Conservation (phyloP, 2,329 filamentous ascomycete genomes). For the Aureobasidium sp. region DNA sequence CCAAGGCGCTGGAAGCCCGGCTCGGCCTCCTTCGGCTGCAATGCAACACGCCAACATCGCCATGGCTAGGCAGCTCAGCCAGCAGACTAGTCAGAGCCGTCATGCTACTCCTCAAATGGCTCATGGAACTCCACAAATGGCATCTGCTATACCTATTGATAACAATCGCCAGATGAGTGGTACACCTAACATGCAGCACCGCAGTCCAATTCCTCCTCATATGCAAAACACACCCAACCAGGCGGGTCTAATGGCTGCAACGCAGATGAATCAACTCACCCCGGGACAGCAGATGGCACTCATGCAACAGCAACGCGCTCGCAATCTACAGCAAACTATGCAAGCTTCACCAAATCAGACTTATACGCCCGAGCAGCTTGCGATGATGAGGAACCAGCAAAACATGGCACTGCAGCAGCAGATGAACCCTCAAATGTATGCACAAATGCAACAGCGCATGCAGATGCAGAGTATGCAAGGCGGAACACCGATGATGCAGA, state of each 20-base stretch:
- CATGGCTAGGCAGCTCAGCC: constrained; percentile 33
- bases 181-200: constrained; percentile 30
- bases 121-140: constrained; percentile 32
- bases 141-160: constrained; percentile 23
- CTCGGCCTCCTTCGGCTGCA: constrained; percentile 59
- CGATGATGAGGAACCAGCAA: constrained; percentile 21
- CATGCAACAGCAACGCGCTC: constrained; percentile 24
- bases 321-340: constrained; percentile 24
- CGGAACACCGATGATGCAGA: constrained; percentile 13
- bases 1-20: constrained; percentile 59
- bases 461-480: constrained; percentile 19
- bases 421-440: constrained; percentile 19
- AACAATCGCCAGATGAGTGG: constrained; percentile 29
- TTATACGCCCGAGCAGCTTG: constrained; percentile 24
- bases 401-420: constrained; percentile 21
- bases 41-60: constrained; percentile 32
- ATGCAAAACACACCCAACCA: constrained; percentile 25
- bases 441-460: constrained; percentile 17
- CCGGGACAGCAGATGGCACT: constrained; percentile 20
- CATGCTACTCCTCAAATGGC: constrained; percentile 33
- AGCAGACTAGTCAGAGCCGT: constrained; percentile 29
- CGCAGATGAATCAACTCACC: constrained; percentile 22
- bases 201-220: constrained; percentile 26
- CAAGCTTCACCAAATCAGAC: constrained; percentile 22
- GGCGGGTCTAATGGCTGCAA: constrained; percentile 20